Base-by-base conservation (phyloP, 179 eudicot genomes). In the Camellia oleifera region DNA sequence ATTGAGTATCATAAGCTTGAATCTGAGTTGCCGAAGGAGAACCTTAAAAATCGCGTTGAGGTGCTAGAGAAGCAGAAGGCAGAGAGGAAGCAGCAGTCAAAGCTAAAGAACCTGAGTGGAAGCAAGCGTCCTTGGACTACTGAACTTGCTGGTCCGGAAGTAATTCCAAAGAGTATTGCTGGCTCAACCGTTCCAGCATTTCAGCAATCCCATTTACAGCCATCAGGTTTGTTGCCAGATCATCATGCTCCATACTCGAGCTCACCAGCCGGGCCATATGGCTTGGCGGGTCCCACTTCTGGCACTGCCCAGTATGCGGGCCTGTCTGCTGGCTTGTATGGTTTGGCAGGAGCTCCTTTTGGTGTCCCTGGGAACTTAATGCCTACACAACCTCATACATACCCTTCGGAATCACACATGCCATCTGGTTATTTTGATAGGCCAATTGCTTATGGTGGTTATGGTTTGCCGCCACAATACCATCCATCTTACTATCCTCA, bases 401-500 rank as follows among this genome's bases (percentile, higher is more conserved):
- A 81, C 69, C 73, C 82, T 54, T 69, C 79, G 14, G 77, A 75
- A 62, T 44, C 74, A 67, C 76, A 58, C 10, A n/a, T 68, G 74
- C 82, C 78, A 70, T 72, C 71, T 64, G 77, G 73, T 84, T 78
- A 74, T 32, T 32, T 32, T 70, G 81, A 75, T 26, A 18, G 82
- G 42, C 48, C 77, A 13, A 12, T 69, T 32, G 69, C 66, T 69
- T 81, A 81, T 75, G 79, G 83, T 73, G 86, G 76, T 64, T 81
- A 73, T 84, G 79, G 77, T 52, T 45, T 66, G 62, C 44, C 79
- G 69, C 32, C 84, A 69, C 82, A 84, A 48, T 75, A 84, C 69
- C 84, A 63, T 81, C 84, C 82, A 53, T 23, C 66, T 64, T 84
- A 81, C 74, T 52, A 81, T 74, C 82, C 84, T 69, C 74, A 81